Conservation (phyloP, 2,329 filamentous ascomycete genomes). For the Volutella citrinella region DNA sequence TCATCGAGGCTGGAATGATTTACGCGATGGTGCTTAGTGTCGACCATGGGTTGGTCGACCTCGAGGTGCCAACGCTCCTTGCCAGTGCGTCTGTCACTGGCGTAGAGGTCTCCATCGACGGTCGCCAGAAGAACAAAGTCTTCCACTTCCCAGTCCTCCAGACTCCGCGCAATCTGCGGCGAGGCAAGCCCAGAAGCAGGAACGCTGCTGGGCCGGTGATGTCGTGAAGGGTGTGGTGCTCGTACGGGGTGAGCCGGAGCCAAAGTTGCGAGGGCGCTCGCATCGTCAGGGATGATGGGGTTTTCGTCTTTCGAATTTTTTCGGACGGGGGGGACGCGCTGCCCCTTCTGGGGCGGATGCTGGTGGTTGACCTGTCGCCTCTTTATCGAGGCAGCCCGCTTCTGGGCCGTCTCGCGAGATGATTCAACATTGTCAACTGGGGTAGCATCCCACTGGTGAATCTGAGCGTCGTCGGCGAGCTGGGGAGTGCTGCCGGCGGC, state of each 20-base stretch:
- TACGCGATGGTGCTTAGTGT: constrained; percentile 76
- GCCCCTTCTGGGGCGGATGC: constrained; percentile 11
- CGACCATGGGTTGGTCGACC: constrained; percentile 82
- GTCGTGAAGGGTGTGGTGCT: constrained; percentile 79
- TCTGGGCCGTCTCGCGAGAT: constrained; percentile 25
- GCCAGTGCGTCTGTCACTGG: constrained; percentile 83
- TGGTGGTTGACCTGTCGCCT: constrained; percentile 23
- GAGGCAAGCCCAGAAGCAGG: constrained; percentile 65
- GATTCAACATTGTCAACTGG: constrained; percentile 27
- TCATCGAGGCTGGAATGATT: constrained; percentile 62
- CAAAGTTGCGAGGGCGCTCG: constrained; percentile 96
- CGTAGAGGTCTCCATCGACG: constrained; percentile 95
- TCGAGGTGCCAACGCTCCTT: constrained; percentile 81
- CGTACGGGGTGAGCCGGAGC: constrained; percentile 94
- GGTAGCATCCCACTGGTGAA: constrained; percentile 30
- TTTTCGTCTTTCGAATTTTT: constrained; percentile 30
- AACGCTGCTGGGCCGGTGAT: constrained; percentile 51
- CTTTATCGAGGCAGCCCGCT: constrained; percentile 22
- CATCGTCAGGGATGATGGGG: constrained; percentile 57
- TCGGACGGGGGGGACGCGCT: constrained; percentile 21
- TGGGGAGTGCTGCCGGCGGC: constrained; percentile 25
- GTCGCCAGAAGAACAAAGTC: constrained; percentile 99
- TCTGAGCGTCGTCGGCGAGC: constrained; percentile 24
- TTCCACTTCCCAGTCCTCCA: constrained; percentile 99
- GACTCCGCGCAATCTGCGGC: constrained; percentile 91